Percentiles rank a stretch among this genome's conserved stretches.
Evolutionary conservation across 441 rosid genomes (phyloP).

Genomic region (Gossypium schwendimanii): DNA sequence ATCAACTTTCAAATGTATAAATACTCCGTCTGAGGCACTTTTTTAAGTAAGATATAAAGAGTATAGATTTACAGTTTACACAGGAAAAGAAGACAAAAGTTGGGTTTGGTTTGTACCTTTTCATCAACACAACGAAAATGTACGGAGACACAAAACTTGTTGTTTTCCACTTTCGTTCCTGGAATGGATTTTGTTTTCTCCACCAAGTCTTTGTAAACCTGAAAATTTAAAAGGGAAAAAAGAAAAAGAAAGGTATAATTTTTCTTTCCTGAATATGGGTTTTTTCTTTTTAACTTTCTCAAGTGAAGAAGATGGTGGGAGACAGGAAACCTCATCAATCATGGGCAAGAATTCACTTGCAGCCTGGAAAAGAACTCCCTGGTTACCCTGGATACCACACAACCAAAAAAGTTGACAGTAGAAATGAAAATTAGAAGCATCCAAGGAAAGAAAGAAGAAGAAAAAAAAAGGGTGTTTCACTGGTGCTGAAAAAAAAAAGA

Average conservation of each 20-base stretch:
- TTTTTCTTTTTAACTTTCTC: background rate
- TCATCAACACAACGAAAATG: constrained; percentile 70
- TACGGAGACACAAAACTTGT: constrained; percentile 66
- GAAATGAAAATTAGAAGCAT: background rate
- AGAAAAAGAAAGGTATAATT: background rate
- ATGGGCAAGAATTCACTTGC: constrained; percentile 56
- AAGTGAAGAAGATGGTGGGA: background rate
- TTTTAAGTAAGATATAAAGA: no score
- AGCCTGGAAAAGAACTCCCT: constrained; percentile 43
- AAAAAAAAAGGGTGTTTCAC: background rate
- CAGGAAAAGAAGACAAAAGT: background rate
- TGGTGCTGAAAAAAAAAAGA: background rate
- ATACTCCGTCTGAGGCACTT: no score
- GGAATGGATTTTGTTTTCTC: constrained; percentile 55
- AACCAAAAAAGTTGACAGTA: background rate
- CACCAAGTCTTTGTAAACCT: constrained; percentile 53
- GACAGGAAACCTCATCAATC: constrained; percentile 46
- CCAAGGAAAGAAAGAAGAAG: background rate
- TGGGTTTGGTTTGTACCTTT: constrained; percentile 30
- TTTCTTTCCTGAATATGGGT: background rate
- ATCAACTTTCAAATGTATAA: no score
- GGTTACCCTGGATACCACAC: constrained; percentile 24
- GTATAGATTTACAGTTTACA: background rate
- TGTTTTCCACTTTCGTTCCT: constrained; percentile 62
- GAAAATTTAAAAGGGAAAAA: constrained; percentile 8